Evolutionary conservation across 192 early-diverging fungal species (phyloP), one percentile per base, ranked within the genome.

Genomic region (Coemansia sp.): DNA sequence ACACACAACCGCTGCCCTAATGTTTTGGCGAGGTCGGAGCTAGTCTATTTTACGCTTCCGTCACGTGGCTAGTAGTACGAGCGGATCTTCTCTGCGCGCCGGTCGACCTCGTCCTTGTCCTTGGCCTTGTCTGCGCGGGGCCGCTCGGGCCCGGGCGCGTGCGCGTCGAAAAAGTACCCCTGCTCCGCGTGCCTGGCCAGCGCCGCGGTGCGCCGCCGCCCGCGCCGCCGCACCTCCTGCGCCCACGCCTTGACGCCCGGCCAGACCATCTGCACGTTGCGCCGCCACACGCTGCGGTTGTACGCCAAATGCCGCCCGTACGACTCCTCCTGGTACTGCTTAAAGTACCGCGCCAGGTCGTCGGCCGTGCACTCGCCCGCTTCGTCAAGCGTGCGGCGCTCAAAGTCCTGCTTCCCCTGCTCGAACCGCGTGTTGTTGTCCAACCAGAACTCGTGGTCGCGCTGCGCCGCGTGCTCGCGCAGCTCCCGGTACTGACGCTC

Each of bases 361-460:
- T 75, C 72, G 27, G 69, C 8, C 35, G 65, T 62, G 23, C 72
- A 75, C 15, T 20, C 29, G 4, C 65, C 65, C n/a, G 28, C 47
- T 2, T 20, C 9, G 21, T n/a, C 47, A 11, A 43, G 42, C 11
- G 35, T 26, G 8, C 40, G 39, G n/a, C 48, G 60, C 31, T 75
- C 72, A 60, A 75, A 75, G 21, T 52, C 61, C 14, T 23, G 21
- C 25, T 60, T 64, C 1, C 72, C 72, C 1, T 38, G 53, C 54
- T 75, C 72, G 21, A 75, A 75, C 7, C 53, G 57, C 40, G 17
- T 39, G 50, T 75, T 75, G 54, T 75, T 75, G 62, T 68, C 66
- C 8, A 50, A 31, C 72, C 72, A 75, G 27, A 75, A 75, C 34
- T 38, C 50, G 30, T 75, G 72, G 62, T 75, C 72, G 20, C 40